Base-by-base conservation (phyloP, 345 rosid genomes). In the Melastoma malabathricum region DNA sequence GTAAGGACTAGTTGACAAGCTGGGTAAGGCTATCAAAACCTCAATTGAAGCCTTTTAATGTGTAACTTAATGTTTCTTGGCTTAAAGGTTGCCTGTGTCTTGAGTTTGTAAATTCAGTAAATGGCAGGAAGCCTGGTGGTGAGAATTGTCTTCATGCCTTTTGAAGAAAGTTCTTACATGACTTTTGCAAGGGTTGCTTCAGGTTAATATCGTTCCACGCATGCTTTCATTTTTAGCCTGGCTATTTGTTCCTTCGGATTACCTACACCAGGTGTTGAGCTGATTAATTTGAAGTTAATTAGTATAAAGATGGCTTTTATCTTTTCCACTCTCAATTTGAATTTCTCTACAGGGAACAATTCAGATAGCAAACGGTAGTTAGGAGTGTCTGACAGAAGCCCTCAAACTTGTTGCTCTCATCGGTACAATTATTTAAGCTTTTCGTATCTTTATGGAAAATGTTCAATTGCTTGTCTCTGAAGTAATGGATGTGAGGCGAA, bases 101-200 rank as follows among this genome's bases (percentile, higher is more conserved):
- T 48, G 53, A 54, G 56, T 48, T 31, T 46, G 57, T 54, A 49
- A 6, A 47, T 54, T 52, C 54, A 25, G 52, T 38, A 29, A 19
- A 44, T 45, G 53, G 48, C 79, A 92, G 98, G 95, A 66, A 84
- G 98, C 78, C 70, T 84, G 61, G 98, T 92, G 54, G 98, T 87
- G 62, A 79, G 97, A 61, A 41, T 92, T 81, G 84, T 92, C 64
- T 81, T 87, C 76, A 85, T 87, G 66, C 98, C 97, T 15, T 85
- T 88, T 41, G 95, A 93, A 75, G 99, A 93, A 74, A 93, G 97
- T 72, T 76, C 99, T 48, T 83, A 78, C 68, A 69, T 85, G 60
- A 83, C 83, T 60, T 93, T 85, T 80, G 95, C 99, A 80, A 85
- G 94, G 94, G 85, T 81, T 54, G 89, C 94, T 55, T 76, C 99